A percentile compares a stretch with the other conserved stretches of the same genome.
phyloP scores from a whole-genome alignment of 2,329 filamentous ascomycete genomes.

The Podosphaera xanthii region DNA sequence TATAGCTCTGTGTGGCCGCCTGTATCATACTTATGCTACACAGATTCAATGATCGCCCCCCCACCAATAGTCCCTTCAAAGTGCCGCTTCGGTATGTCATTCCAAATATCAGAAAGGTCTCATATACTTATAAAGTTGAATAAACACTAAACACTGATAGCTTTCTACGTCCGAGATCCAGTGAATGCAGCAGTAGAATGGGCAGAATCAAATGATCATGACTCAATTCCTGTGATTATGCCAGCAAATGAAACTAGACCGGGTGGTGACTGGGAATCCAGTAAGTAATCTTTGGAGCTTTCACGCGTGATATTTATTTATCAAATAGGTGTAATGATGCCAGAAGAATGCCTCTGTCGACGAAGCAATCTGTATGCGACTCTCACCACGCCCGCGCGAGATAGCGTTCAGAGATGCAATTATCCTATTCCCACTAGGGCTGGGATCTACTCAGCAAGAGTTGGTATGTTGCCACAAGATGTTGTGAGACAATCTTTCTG shows the following conservation, averaged over 20 bases:
- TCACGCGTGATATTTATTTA: conserved; percentile 1
- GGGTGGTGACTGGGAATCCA: conserved; percentile 61
- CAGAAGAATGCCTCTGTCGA: conserved; percentile 51
- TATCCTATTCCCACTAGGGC: conserved; percentile 52
- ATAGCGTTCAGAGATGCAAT: conserved; percentile 24
- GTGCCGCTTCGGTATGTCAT: conserved; percentile 22
- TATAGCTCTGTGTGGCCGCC: conserved; percentile 31
- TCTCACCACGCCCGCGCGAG: conserved; percentile 35
- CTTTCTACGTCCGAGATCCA: conserved; percentile 32
- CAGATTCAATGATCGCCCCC: conserved; percentile 22
- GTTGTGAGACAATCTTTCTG: background rate
- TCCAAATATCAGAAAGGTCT: background rate
- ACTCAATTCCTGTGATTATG: conserved; percentile 17
- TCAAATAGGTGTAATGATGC: conserved; percentile 28
- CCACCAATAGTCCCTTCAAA: conserved; percentile 5
- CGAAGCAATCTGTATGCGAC: conserved; percentile 51
- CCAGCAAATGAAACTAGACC: conserved; percentile 50
- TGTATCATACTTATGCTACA: conserved; percentile 29
- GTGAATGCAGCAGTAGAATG: conserved; percentile 37
- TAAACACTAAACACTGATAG: conserved; percentile 5
- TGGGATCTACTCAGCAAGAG: conserved; percentile 45
- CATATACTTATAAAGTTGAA: conserved; percentile 6
- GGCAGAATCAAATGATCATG: conserved; percentile 16
- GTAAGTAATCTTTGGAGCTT: conserved; percentile 13
- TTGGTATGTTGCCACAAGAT: conserved; percentile 24